Conservation (phyloP, 2,329 filamentous ascomycete species). For the Pezicula rhizophila region DNA sequence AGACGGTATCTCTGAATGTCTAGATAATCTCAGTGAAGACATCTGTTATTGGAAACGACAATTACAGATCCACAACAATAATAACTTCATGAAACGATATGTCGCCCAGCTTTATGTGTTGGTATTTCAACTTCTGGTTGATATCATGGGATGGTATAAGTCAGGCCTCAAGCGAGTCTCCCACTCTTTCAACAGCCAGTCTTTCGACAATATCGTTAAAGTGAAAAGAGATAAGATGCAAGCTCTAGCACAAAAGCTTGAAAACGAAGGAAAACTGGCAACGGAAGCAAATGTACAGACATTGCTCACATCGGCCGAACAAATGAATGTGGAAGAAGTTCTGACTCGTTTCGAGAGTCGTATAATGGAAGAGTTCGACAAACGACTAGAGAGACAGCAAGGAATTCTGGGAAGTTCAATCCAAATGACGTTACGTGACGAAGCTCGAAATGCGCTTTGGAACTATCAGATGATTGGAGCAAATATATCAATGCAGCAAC, state of each 20-base stretch:
- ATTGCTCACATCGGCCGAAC: background rate
- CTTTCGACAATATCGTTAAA: background rate
- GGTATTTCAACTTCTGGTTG: background rate
- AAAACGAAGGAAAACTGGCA: background rate
- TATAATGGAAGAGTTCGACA: too few relatives aligned
- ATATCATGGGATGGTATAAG: background rate
- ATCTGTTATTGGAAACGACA: too few relatives aligned
- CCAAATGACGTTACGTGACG: too few relatives aligned
- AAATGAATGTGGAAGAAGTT: background rate
- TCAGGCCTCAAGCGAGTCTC: background rate
- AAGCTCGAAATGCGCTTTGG: too few relatives aligned
- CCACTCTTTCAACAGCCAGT: background rate
- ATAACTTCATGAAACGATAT: slow-evolving; percentile 27
- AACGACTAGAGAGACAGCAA: too few relatives aligned
- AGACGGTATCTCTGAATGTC: too few relatives aligned
- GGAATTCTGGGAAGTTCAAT: too few relatives aligned
- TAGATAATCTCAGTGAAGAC: too few relatives aligned
- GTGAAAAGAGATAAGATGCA: background rate
- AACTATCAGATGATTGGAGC: too few relatives aligned
- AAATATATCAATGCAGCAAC: too few relatives aligned
- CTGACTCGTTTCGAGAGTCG: too few relatives aligned
- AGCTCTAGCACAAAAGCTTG: background rate
- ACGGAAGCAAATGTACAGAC: background rate
- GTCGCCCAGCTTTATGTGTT: slow-evolving; percentile 27
- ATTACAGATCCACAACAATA: too few relatives aligned